Base-by-base conservation (phyloP, 257 asterid species). In the Solanum chaucha region DNA sequence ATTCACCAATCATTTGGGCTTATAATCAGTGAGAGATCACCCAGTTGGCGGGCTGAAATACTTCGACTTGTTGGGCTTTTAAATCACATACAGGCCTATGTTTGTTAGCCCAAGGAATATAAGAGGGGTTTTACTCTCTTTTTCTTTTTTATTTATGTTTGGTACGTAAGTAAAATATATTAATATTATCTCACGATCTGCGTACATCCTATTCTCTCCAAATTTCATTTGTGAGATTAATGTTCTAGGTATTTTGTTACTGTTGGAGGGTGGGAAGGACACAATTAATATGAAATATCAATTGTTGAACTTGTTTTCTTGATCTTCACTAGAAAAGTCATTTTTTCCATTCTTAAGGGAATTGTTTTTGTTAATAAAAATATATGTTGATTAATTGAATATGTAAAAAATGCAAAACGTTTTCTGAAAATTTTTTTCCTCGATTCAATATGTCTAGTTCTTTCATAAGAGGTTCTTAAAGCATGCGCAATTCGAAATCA, bases 401-500 rank as follows among this genome's bases (percentile, higher is more conserved):
- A 10, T 61, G 30, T 22, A 1, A 61, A 61, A n/a, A n/a, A 9
- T n/a, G 12, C 4, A 4, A 61, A 61, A 61, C 3, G 13, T n/a
- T 61, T 61, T 22, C 0, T 4, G 6, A n/a, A 61, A 61, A 4
- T 9, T 61, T 10, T 61, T 61, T 61, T 61, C 6, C 70, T 61
- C 6, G 28, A n/a, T 22, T 61, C 6, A 0, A 61, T 61, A 8
- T 71, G 8, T 30, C 75, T 35, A 24, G 30, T 26, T 65, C 35
- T 8, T 26, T 65, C 35, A 1, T 61, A 61, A 22, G 12, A 61
- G 14, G 13, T n/a, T 61, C 14, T n/a, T 61, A 59, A 67, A 86
- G 88, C 89, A 77, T 87, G 88, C 13, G 3, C 89, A 82, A 51
- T 85, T 59, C 75, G 48, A 86, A 88, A 38, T 35, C 51, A 36